A percentile compares a stretch with the other conserved stretches of the same genome.
These are phyloP conservation scores for Cutaneotrichosporon cavernicola DNA, from an alignment of 1,284 basidiomycete species.

Conservation along the genomic window DNA sequence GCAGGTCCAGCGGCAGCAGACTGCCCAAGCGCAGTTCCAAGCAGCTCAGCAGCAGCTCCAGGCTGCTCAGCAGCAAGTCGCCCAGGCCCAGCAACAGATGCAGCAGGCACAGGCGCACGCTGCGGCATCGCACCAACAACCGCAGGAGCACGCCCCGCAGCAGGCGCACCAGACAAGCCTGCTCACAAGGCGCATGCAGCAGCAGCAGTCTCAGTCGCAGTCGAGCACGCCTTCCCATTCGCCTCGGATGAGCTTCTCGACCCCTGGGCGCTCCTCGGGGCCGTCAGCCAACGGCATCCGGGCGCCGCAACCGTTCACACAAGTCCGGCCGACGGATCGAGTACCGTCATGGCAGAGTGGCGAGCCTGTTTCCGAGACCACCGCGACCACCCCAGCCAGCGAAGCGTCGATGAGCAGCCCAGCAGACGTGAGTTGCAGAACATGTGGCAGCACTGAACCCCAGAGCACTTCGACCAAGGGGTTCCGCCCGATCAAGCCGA, in stretches of 20 bases:
- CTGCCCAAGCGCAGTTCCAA: constrained; percentile 13
- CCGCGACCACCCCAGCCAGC: not conserved
- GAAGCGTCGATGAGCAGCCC: constrained; percentile 29
- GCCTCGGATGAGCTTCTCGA: not conserved
- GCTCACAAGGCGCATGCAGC: constrained; percentile 39
- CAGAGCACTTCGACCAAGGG: constrained; percentile 18
- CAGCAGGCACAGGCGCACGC: constrained; percentile 13
- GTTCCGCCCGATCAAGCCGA: constrained; percentile 31
- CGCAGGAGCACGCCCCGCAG: constrained; percentile 11
- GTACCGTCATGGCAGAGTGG: not conserved
- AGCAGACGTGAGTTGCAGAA: constrained; percentile 29
- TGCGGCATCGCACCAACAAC: constrained; percentile 10
- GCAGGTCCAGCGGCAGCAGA: constrained; percentile 17
- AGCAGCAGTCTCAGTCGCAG: constrained; percentile 20
- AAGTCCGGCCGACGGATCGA: not conserved
- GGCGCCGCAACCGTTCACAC: not conserved
- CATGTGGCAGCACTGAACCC: not conserved
- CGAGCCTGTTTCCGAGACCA: not conserved
- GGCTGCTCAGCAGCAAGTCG: constrained; percentile 13
- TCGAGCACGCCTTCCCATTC: constrained; percentile 14
- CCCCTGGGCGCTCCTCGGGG: not conserved
- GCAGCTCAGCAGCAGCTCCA: constrained; percentile 19
- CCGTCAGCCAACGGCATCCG: constrained; percentile 2
- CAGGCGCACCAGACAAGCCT: constrained; percentile 29
- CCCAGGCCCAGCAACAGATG: constrained; percentile 17